Evolutionary conservation across 495 filamentous ascomycete genomes (phyloP), one percentile per base, ranked within the genome.

Genomic region (Aspergillus asperescens): DNA sequence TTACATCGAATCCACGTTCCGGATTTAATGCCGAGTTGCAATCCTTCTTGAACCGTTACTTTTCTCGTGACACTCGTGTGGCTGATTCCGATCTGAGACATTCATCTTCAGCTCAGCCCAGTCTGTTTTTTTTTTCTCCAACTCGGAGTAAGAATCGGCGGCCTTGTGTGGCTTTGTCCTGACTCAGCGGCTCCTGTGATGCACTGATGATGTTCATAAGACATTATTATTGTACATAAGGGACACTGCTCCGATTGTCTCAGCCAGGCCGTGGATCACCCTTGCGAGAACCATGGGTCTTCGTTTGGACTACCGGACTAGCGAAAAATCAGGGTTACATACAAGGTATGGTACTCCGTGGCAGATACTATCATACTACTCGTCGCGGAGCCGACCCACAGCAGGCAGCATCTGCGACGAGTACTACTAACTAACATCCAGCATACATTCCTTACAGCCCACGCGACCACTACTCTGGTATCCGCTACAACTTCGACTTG

Each of bases 401-500:
- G n/a, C n/a, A n/a, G n/a, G n/a, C n/a, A n/a, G n/a, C n/a, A n/a
- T n/a, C n/a, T n/a, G n/a, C n/a, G n/a, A n/a, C n/a, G n/a, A n/a
- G n/a, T n/a, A n/a, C n/a, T n/a, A n/a, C n/a, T n/a, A n/a, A n/a
- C n/a, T n/a, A n/a, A n/a, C n/a, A n/a, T n/a, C n/a, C n/a, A n/a
- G n/a, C n/a, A n/a, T 38, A 38, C 34, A 38, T 18, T 19, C 34
- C 15, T 29, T 29, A n/a, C n/a, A n/a, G n/a, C n/a, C n/a, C n/a
- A n/a, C 13, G 8, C 29, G 29, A 39, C 37, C 18, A 39, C 5
- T 23, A 23, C 38, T 41, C 20, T 18, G 42, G 16, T 31, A 45
- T 22, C 35, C 1, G 35, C 44, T 39, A 61, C 48, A 61, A 29
- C 44, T 57, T 62, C 20, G 45, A 25, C 47, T 57, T 59, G 4